Conservation (phyloP, 768 basidiomycete genomes). For the Amanita exitialis region DNA sequence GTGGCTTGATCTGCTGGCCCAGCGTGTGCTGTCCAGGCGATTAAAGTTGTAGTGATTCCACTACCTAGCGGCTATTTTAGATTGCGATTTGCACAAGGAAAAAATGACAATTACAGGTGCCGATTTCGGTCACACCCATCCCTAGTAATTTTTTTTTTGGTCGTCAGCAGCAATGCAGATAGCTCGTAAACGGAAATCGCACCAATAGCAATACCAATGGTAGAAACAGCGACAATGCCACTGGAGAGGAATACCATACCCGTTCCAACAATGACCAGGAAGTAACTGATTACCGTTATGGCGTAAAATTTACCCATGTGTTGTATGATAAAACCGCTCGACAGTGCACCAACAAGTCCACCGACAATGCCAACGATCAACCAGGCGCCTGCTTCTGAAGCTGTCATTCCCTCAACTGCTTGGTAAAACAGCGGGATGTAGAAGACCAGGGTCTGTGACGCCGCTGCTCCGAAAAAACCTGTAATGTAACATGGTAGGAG, state of each 20-base stretch:
- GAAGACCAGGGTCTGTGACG: slow-evolving; percentile 37
- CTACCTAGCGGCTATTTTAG: slow-evolving; percentile 21
- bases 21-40: slow-evolving; percentile 55
- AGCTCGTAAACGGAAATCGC: slow-evolving; percentile 8
- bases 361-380: slow-evolving; percentile 38
- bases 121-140: slow-evolving; percentile 23
- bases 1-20: slow-evolving; percentile 34
- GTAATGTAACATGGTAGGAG: slow-evolving; percentile 45
- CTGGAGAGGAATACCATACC: slow-evolving; percentile 26
- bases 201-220: slow-evolving; percentile 31
- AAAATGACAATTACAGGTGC: slow-evolving; percentile 24
- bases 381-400: slow-evolving; percentile 43
- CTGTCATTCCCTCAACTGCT: too few species aligned
- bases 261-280: slow-evolving; percentile 27
- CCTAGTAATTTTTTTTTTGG: slow-evolving; percentile 13
- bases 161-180: neutral
- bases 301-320: slow-evolving; percentile 46
- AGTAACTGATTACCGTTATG: slow-evolving; percentile 35
- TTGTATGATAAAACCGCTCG: slow-evolving; percentile 46
- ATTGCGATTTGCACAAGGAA: neutral
- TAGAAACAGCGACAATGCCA: slow-evolving; percentile 26
- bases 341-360: slow-evolving; percentile 37
- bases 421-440: too few species aligned
- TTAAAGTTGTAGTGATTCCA: slow-evolving; percentile 45
- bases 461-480: slow-evolving; percentile 46